These are phyloP conservation scores for Mucor irregularis DNA, from an alignment of 371 early-diverging fungal species.

Conservation along the genomic window DNA sequence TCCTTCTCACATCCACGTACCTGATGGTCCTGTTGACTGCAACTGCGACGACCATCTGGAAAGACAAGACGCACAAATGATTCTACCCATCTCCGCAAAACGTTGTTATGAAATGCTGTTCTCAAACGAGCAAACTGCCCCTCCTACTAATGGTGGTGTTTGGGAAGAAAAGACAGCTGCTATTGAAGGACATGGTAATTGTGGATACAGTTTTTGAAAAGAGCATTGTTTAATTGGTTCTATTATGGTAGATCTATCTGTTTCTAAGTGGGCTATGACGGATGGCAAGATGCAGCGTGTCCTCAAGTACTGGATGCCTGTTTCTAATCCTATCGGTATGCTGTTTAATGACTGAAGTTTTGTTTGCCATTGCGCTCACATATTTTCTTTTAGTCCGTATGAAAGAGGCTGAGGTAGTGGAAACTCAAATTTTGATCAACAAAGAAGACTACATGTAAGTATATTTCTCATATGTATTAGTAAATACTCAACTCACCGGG, in stretches of 20 bases:
- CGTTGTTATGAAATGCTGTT: constrained; percentile 63
- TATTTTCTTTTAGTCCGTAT: constrained; percentile 39
- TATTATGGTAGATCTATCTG: constrained; percentile 29
- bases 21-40: constrained; percentile 51
- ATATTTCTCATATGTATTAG: neutral
- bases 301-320: constrained; percentile 51
- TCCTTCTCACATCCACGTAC: constrained; percentile 41
- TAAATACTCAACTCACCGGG: too few relatives aligned
- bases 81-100: constrained; percentile 64
- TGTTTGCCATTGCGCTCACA: neutral
- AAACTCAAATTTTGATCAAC: constrained; percentile 50
- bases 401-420: constrained; percentile 61
- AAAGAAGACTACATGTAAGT: constrained; percentile 52
- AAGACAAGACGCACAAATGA: constrained; percentile 55
- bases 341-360: neutral
- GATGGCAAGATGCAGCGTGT: constrained; percentile 34
- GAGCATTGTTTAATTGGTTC: neutral
- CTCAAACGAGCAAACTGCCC: constrained; percentile 39
- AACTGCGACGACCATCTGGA: constrained; percentile 75
- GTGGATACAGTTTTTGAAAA: neutral
- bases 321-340: constrained; percentile 49
- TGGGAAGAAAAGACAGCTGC: constrained; percentile 54
- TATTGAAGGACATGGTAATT: constrained; percentile 51
- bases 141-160: constrained; percentile 39
- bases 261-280: constrained; percentile 35